Base-by-base conservation (phyloP, 192 early-diverging fungal species). In the Entomortierella beljakovae region DNA sequence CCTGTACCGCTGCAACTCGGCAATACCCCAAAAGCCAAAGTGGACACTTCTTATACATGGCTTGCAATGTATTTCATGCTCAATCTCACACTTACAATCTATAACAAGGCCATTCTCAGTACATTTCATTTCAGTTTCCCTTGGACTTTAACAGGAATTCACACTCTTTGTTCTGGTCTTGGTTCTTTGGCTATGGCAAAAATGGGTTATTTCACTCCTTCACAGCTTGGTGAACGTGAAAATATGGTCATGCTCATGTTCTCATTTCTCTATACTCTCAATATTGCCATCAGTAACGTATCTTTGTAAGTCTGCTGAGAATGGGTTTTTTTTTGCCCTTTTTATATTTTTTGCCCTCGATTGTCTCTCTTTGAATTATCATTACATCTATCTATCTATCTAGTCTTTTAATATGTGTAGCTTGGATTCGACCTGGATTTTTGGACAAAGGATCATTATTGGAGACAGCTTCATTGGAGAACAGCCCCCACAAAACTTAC, bases 261-360 rank as follows among this genome's bases (percentile, higher is more conserved):
- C 73, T 95, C 94, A 5, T 81, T 93, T 28, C 88, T 97, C 5
- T 97, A 95, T 79, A 97, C 94, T 5, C 87, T 92, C 71, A 97
- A 97, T 70, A 96, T 97, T 73, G 94, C 93, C 22, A 89, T 93
- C n/a, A 92, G 90, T 64, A 95, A 94, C 68, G 90, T 96, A 15
- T 93, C 92, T 51, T 62, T 95, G 84, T 88, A 93, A 85, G 87
- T 91, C 1, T 52, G 28, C 23, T 54, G 16, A 16, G 32, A 15
- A 34, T 22, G 31, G 25, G 2, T 31, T 46, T n/a, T 8, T 11
- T 51, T 32, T 22, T 32, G n/a, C 7, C 49, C 6, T 13, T 38
- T 38, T 38, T 6, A 13, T 8, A 38, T 38, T 13, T n/a, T n/a
- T n/a, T n/a, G n/a, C n/a, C n/a, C n/a, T n/a, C n/a, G n/a, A n/a